Evolutionary conservation across 1,284 basidiomycete species (phyloP), one percentile per base, ranked within the genome.

Genomic region (Heterobasidion irregulare): DNA sequence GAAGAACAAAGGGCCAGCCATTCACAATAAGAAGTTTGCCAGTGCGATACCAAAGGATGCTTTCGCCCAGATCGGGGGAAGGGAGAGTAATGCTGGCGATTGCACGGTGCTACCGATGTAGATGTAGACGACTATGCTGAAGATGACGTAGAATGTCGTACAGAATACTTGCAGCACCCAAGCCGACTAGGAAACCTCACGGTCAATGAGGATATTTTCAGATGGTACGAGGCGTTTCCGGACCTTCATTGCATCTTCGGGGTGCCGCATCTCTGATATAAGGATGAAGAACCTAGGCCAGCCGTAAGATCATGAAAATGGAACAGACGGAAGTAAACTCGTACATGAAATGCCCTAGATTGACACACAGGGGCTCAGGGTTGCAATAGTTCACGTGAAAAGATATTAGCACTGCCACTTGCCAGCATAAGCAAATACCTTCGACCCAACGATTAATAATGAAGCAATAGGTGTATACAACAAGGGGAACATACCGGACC

Each of bases 91-190:
- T 0, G 77, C 77, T 1, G 81, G 82, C 0, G 82, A 80, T 44
- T 72, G 73, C 47, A 83, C 79, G 4, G 75, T 75, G 52, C 75
- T 75, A 15, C 84, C 83, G 56, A 82, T 72, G 64, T 83, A 86
- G 2, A 78, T 72, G 59, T 82, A 79, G 43, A 80, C 68, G 6
- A 84, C 75, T 16, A 83, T 68, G 53, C 73, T 70, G 62, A 79
- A 80, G 13, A 77, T 60, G 2, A 66, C 64, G 58, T 82, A 81
- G 64, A 77, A 77, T 19, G 70, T 54, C 6, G 80, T 81, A 0
- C 79, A 64, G 54, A 79, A 80, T 1, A 67, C 74, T 67, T 81
- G 80, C 4, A 82, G 68, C 48, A 70, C 73, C 73, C 74, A 79
- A 7, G 78, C 78, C 16, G 78, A 74, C 78, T 77, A 52, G 7